These are phyloP conservation scores for Chalciporus piperatoides DNA, from an alignment of 1,284 basidiomycete genomes.

Conservation along the genomic window DNA sequence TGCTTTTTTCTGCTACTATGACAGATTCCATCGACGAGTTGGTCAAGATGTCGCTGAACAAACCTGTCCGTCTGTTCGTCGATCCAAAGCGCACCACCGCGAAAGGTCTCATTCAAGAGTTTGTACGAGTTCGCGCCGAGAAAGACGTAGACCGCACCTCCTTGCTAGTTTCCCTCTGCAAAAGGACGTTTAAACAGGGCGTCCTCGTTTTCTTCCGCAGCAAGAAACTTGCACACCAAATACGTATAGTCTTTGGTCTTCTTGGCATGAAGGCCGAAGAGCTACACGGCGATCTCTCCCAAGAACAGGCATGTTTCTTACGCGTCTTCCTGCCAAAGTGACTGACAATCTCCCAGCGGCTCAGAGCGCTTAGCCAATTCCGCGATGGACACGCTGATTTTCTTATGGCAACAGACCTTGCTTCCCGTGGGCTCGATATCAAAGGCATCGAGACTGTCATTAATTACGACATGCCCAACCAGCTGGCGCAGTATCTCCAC, in stretches of 20 bases:
- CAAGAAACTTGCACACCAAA: constrained; percentile 96
- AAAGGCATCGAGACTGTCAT: constrained; percentile 97
- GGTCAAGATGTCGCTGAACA: constrained; percentile 86
- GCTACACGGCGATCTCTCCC: constrained; percentile 91
- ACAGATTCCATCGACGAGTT: constrained; percentile 94
- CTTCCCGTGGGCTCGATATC: constrained; percentile 94
- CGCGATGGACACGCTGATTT: constrained; percentile 84
- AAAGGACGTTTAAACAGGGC: constrained; percentile 78
- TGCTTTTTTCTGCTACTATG: constrained; percentile 99
- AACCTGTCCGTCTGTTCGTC: constrained; percentile 92
- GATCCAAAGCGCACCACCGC: constrained; percentile 91
- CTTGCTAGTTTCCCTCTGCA: constrained; percentile 81
- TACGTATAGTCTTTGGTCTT: constrained; percentile 91
- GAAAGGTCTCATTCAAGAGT: constrained; percentile 91
- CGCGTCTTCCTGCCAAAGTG: constrained; percentile 1
- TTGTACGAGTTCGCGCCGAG: constrained; percentile 81
- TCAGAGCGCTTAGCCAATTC: constrained; percentile 83
- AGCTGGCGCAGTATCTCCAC: constrained; percentile 92
- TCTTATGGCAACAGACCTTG: constrained; percentile 94
- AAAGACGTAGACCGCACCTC: constrained; percentile 82
- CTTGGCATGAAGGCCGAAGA: constrained; percentile 86
- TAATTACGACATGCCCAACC: constrained; percentile 97
- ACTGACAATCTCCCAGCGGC: constrained; percentile 50
- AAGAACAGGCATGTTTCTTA: constrained; percentile 74
- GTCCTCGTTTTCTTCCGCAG: constrained; percentile 94